phyloP scores from a whole-genome alignment of 306 rosid genomes.

The Albizia julibrissin region DNA sequence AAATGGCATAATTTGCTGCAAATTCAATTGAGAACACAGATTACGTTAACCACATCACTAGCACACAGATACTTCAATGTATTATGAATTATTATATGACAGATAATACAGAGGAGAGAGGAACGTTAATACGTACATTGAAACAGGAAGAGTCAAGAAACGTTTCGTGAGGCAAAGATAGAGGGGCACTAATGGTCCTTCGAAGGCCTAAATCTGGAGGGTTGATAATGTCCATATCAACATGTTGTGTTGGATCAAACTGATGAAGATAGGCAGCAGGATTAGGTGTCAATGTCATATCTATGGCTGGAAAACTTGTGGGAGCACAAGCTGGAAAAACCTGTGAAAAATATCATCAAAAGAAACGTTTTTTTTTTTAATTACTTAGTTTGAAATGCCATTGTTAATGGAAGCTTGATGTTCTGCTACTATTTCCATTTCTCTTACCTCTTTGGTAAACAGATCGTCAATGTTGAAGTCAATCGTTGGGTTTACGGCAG shows the following conservation, averaged over 20 bases:
- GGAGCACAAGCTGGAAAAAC: conserved; percentile 57
- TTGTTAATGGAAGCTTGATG: not conserved
- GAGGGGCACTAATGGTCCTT: conserved; percentile 61
- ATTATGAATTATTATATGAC: not conserved
- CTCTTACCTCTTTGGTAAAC: conserved; percentile 76
- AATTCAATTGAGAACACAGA: not conserved
- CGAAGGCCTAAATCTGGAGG: conserved; percentile 55
- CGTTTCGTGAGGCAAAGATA: conserved; percentile 57
- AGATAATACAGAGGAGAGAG: not conserved
- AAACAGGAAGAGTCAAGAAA: conserved; percentile 67
- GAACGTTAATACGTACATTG: conserved; percentile 44
- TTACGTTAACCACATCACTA: not conserved
- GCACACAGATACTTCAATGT: no score
- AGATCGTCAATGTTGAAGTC: conserved; percentile 86
- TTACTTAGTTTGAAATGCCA: not conserved
- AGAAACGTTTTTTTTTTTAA: not conserved
- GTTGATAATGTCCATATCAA: conserved; percentile 51
- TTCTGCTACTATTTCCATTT: conserved; percentile 1
- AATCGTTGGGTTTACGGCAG: conserved; percentile 84
- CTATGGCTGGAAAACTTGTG: conserved; percentile 53
- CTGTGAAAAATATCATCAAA: conserved; percentile 43
- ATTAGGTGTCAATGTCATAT: conserved; percentile 49
- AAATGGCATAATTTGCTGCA: conserved; percentile 65
- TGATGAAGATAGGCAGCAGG: conserved; percentile 51
- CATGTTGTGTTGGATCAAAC: conserved; percentile 60